Evolutionary conservation across 371 early-diverging fungal genomes (phyloP).

Genomic region (Mortierella sp.): DNA sequence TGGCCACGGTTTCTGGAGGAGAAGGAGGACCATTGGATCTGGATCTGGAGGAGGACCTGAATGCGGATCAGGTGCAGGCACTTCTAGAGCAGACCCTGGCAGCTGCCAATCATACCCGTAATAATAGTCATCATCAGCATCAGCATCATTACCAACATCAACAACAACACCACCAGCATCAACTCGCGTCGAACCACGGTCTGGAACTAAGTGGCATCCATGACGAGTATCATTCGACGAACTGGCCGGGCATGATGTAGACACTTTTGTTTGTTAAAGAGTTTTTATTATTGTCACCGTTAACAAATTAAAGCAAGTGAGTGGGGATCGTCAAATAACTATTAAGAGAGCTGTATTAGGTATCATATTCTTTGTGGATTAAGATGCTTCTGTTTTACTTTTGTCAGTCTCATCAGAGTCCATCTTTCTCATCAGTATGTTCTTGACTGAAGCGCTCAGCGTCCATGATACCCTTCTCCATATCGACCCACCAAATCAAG

Average conservation of each 20-base stretch:
- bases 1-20: too few species aligned
- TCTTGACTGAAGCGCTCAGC: slow-evolving; percentile 53
- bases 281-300: not conserved
- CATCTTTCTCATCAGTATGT: slow-evolving; percentile 48
- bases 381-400: not conserved
- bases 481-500: slow-evolving; percentile 58
- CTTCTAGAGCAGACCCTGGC: slow-evolving; percentile 47
- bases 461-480: slow-evolving; percentile 60
- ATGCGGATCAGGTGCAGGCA: slow-evolving; percentile 51
- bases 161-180: slow-evolving; percentile 20
- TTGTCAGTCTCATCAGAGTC: slow-evolving; percentile 17
- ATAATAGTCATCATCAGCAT: not conserved
- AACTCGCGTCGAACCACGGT: slow-evolving; percentile 19
- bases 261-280: not conserved
- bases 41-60: slow-evolving; percentile 38
- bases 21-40: too few species aligned
- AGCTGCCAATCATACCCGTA: slow-evolving; percentile 29
- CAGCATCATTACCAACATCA: slow-evolving; percentile 15
- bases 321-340: too few species aligned
- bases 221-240: slow-evolving; percentile 34
- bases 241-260: slow-evolving; percentile 48
- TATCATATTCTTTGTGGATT: too few species aligned
- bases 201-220: slow-evolving; percentile 43
- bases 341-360: too few species aligned
- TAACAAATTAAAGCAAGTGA: slow-evolving; percentile 3